Conservation (phyloP, 176 grass and related monocot species). For the Zea mays region Zm-B73-REFERENCE-NAM-5.0 NC_050098.1:207640501-207641000, state of each 20-base stretch:
- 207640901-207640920: not conserved
- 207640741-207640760: not conserved
- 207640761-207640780: not conserved
- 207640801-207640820: not conserved
- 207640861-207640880: not conserved
- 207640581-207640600: not conserved
- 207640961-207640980: no score
- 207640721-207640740: no score
- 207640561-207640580: not conserved
- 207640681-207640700: no score
- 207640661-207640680: no score
- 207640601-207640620: not conserved
- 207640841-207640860: not conserved
- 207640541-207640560: no score
- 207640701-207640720: no score
- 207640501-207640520: no score
- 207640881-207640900: constrained; percentile 23
- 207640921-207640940: not conserved
- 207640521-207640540: no score
- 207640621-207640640: not conserved
- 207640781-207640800: not conserved
- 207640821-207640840: constrained; percentile 1
- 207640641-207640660: no score
- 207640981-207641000: no score
- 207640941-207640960: no score